phyloP scores from a whole-genome alignment of 805 yeast genomes.

The Lipomyces orientalis region DNA sequence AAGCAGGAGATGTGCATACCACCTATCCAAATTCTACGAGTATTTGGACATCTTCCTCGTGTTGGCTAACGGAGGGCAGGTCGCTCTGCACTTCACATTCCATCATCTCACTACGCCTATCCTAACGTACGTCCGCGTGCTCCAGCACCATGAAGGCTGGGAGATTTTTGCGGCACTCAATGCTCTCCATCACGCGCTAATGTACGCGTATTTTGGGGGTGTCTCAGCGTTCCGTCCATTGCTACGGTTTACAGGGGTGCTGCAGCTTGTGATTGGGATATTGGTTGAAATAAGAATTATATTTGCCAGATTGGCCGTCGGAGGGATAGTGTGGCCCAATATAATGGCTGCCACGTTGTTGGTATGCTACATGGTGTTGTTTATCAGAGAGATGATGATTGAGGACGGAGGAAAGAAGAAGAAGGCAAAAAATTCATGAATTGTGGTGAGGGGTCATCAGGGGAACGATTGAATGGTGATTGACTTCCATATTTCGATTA shows the following conservation, averaged over 20 bases:
- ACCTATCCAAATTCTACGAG: constrained; percentile 13
- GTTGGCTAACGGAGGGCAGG: constrained; percentile 8
- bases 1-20: not conserved
- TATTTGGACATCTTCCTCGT: constrained; percentile 9
- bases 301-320: constrained; percentile 2
- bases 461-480: not conserved
- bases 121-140: constrained; percentile 13
- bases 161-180: constrained; percentile 9
- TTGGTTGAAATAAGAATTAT: not conserved
- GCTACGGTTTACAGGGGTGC: not conserved
- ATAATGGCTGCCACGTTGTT: constrained; percentile 3
- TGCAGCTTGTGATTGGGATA: constrained; percentile 5
- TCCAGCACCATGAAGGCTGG: constrained; percentile 4
- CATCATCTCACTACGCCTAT: constrained; percentile 11
- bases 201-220: constrained; percentile 9
- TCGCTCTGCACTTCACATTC: constrained; percentile 9
- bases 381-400: not conserved
- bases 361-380: constrained; percentile 1
- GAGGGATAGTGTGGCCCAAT: constrained; percentile 6
- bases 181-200: constrained; percentile 1
- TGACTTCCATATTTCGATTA: too few relatives aligned
- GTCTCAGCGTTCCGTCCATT: constrained; percentile 3
- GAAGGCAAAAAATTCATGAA: not conserved
- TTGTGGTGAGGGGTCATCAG: not conserved
- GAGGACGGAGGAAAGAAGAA: too few relatives aligned